Evolutionary conservation across 2,329 filamentous ascomycete species (phyloP).

Genomic region (Alternaria viburni): DNA sequence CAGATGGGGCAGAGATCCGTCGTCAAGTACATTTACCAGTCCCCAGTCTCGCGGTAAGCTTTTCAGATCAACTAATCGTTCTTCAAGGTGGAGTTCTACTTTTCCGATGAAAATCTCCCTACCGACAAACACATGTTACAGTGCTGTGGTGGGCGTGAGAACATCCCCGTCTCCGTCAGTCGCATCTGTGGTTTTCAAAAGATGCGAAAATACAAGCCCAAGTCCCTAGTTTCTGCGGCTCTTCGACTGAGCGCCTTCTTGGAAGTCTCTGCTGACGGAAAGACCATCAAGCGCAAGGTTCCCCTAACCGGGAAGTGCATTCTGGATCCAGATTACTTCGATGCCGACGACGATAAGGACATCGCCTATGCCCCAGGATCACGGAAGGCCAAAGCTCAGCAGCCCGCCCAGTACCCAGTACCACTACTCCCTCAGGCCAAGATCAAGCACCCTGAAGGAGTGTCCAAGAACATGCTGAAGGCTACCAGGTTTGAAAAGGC

Average conservation of each 20-base stretch:
- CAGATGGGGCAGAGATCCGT: conserved; percentile 36
- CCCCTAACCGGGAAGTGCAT: conserved; percentile 45
- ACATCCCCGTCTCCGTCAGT: conserved; percentile 52
- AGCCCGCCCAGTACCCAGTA: conserved; percentile 31
- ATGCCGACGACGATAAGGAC: conserved; percentile 28
- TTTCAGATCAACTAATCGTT: conserved; percentile 3
- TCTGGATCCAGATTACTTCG: conserved; percentile 36
- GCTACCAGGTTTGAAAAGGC: conserved; percentile 67
- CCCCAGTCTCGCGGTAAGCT: background rate
- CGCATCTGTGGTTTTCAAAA: conserved; percentile 53
- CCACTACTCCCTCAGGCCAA: conserved; percentile 37
- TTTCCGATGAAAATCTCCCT: conserved; percentile 56
- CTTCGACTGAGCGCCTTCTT: conserved; percentile 52
- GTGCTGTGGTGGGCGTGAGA: conserved; percentile 49
- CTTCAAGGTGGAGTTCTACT: conserved; percentile 57
- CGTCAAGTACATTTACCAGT: conserved; percentile 28
- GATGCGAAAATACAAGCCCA: conserved; percentile 55
- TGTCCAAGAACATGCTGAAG: conserved; percentile 52
- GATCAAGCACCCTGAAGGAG: conserved; percentile 38
- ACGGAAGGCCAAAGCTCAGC: conserved; percentile 7
- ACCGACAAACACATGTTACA: conserved; percentile 52
- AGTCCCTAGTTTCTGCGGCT: conserved; percentile 47
- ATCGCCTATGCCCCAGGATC: conserved; percentile 41
- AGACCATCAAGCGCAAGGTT: conserved; percentile 51
- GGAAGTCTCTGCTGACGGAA: conserved; percentile 50